A percentile compares a stretch with the other conserved stretches of the same genome.
These are phyloP conservation scores for Kurtzmaniella fragi DNA, from an alignment of 805 yeast species.

Conservation along the genomic window DNA sequence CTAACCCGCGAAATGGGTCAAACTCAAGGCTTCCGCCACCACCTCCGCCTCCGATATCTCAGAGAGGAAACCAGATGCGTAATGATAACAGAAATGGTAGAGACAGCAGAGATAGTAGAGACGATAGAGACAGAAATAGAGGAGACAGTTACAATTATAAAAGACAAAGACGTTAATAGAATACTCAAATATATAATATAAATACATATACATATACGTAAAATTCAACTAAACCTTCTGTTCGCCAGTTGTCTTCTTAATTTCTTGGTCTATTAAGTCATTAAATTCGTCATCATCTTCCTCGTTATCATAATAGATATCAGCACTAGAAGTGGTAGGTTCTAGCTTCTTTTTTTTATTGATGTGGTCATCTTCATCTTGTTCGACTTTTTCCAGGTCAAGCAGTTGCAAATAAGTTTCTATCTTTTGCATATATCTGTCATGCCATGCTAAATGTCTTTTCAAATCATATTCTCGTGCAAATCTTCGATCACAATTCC, in stretches of 20 bases:
- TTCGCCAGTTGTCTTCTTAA: conserved; percentile 5
- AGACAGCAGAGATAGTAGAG: conserved; percentile 4
- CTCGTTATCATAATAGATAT: conserved; percentile 7
- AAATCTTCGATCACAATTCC: conserved; percentile 51
- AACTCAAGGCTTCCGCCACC: conserved; percentile 4
- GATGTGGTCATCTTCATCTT: background rate
- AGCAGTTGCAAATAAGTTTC: conserved; percentile 24
- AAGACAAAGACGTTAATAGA: conserved; percentile 20
- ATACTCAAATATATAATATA: background rate
- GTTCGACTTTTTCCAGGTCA: conserved; percentile 9
- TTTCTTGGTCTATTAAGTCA: conserved; percentile 19
- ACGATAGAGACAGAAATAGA: conserved; percentile 7
- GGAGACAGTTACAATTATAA: conserved; percentile 22
- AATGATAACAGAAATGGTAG: conserved; percentile 5
- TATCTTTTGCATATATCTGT: conserved; percentile 24
- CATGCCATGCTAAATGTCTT: conserved; percentile 53
- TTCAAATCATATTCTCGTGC: conserved; percentile 42
- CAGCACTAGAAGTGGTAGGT: too few species aligned
- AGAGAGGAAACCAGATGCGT: conserved; percentile 1
- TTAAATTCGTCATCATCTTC: conserved; percentile 17
- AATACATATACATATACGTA: background rate
- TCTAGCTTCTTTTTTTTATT: background rate
- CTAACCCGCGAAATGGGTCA: conserved; percentile 1
- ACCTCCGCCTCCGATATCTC: conserved; percentile 8
- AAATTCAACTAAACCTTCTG: background rate